Conservation (phyloP, 2,329 filamentous ascomycete species). For the Sporothrix mexicana region DNA sequence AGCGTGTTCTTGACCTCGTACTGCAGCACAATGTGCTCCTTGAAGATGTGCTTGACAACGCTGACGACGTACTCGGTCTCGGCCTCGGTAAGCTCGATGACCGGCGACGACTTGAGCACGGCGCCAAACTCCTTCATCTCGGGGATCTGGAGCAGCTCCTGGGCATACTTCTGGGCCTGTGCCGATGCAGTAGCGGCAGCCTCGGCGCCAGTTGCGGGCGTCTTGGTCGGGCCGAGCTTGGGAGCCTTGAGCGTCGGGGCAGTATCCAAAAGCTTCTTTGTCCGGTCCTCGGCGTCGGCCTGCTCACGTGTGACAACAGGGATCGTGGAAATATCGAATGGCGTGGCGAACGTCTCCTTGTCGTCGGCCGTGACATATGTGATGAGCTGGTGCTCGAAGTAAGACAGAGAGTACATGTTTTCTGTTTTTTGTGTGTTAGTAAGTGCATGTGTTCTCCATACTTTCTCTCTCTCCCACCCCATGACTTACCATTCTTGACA, state of each 20-base stretch:
- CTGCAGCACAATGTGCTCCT: conserved; percentile 92
- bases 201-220: conserved; percentile 69
- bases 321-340: conserved; percentile 90
- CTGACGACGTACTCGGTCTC: conserved; percentile 97
- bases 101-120: conserved; percentile 86
- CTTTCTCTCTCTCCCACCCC: background rate
- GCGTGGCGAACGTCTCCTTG: conserved; percentile 78
- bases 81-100: conserved; percentile 90
- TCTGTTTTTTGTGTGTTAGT: conserved; percentile 57
- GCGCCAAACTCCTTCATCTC: conserved; percentile 89
- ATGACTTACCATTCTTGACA: conserved; percentile 80
- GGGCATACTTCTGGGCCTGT: conserved; percentile 84
- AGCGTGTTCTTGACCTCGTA: conserved; percentile 98
- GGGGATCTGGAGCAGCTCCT: conserved; percentile 85
- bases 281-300: conserved; percentile 92
- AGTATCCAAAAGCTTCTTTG: conserved; percentile 93
- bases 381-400: conserved; percentile 95
- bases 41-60: conserved; percentile 96
- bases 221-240: conserved; percentile 77
- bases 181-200: conserved; percentile 77
- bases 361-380: conserved; percentile 96
- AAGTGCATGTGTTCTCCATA: too few species aligned
- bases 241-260: conserved; percentile 94
- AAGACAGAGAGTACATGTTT: conserved; percentile 91
- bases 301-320: conserved; percentile 95